These are phyloP conservation scores for Flaveria linearis DNA, from an alignment of 129 eudicot species.

Conservation along the genomic window DNA sequence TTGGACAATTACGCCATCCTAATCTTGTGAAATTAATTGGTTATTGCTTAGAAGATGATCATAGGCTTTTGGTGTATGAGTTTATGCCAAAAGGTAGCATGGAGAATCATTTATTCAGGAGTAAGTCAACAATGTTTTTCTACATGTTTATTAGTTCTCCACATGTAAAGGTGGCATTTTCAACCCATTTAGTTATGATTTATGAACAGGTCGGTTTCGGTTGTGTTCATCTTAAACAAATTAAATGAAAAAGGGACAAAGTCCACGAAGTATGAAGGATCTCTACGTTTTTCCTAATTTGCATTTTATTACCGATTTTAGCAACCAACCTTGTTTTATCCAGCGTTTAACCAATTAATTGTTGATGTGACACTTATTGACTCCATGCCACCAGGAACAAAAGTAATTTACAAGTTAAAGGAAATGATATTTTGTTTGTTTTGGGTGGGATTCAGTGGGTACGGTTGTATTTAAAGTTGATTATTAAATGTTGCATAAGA, in stretches of 20 bases:
- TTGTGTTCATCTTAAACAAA: neutral
- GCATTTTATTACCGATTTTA: no score
- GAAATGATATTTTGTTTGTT: no score
- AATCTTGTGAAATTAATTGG: slow-evolving; percentile 86
- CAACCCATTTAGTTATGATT: neutral
- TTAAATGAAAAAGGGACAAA: no score
- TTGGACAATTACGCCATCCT: slow-evolving; percentile 79
- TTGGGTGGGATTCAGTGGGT: no score
- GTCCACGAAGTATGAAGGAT: no score
- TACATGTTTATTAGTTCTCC: neutral
- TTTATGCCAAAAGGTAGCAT: slow-evolving; percentile 96
- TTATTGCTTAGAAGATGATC: slow-evolving; percentile 89
- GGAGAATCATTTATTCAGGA: slow-evolving; percentile 91
- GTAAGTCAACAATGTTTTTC: slow-evolving; percentile 43
- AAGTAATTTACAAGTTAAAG: no score
- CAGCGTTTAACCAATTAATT: no score
- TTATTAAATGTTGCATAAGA: neutral
- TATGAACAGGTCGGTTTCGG: neutral
- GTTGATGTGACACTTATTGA: no score
- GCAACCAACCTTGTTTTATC: no score
- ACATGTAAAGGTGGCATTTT: neutral
- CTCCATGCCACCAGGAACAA: no score
- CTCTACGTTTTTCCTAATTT: no score
- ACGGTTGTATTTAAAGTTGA: no score
- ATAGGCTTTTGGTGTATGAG: slow-evolving; percentile 84